Percentiles rank a stretch among this genome's conserved stretches.
Evolutionary conservation across 1,139 yeast species (phyloP).

Genomic region (Scheffersomyces segobiensis): DNA sequence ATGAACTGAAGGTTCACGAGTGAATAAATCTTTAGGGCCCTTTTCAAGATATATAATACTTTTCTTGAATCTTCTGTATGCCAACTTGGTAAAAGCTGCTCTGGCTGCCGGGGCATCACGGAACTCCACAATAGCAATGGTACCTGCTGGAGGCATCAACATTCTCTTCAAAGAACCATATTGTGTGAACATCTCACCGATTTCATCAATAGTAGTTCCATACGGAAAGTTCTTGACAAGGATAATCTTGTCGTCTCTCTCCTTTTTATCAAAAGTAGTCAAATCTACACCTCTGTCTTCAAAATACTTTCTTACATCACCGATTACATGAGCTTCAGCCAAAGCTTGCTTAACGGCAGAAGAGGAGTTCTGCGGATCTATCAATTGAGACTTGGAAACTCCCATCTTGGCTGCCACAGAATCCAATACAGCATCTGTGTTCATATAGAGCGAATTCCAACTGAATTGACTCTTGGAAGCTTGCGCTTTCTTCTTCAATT

Average conservation of each 20-base stretch:
- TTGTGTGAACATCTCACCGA: slow-evolving; percentile 76
- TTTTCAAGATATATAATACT: slow-evolving; percentile 87
- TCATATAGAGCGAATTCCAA: slow-evolving; percentile 94
- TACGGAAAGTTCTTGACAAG: slow-evolving; percentile 88
- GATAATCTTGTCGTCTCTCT: slow-evolving; percentile 78
- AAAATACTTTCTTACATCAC: slow-evolving; percentile 85
- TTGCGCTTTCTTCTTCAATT: slow-evolving; percentile 76
- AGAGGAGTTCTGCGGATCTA: slow-evolving; percentile 82
- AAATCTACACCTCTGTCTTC: slow-evolving; percentile 85
- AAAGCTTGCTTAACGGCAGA: slow-evolving; percentile 97
- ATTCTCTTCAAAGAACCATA: slow-evolving; percentile 80
- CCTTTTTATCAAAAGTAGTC: slow-evolving; percentile 66
- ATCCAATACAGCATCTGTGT: slow-evolving; percentile 87
- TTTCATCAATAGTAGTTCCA: slow-evolving; percentile 78
- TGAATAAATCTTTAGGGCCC: slow-evolving; percentile 85
- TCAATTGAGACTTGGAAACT: slow-evolving; percentile 73
- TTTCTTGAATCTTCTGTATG: slow-evolving; percentile 84
- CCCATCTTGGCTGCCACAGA: slow-evolving; percentile 88
- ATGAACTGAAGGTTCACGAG: slow-evolving; percentile 50
- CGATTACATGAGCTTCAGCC: slow-evolving; percentile 95
- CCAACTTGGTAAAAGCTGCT: slow-evolving; percentile 83
- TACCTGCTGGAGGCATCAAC: slow-evolving; percentile 95
- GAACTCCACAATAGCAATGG: slow-evolving; percentile 93
- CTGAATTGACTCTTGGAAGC: slow-evolving; percentile 86
- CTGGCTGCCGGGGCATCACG: slow-evolving; percentile 83